These are phyloP conservation scores for Cordyceps javanica DNA, from an alignment of 2,329 filamentous ascomycete genomes.

Conservation along the genomic window DNA sequence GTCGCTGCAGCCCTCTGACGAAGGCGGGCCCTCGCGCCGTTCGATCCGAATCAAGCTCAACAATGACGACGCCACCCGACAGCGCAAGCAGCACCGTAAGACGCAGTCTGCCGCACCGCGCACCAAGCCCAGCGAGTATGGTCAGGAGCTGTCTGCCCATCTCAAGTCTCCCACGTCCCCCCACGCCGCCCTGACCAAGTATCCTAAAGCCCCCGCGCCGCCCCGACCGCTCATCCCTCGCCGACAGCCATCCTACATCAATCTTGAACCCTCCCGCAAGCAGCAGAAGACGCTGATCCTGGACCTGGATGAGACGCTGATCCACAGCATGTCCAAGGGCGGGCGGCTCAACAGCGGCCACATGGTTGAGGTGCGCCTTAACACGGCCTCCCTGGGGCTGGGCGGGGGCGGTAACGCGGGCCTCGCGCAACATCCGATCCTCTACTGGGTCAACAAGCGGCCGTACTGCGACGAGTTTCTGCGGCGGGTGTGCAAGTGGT, in stretches of 20 bases:
- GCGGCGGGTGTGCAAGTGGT: constrained; percentile 91
- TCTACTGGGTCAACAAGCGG: constrained; percentile 98
- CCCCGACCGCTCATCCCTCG: constrained; percentile 85
- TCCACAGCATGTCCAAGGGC: constrained; percentile 96
- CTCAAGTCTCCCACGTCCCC: constrained; percentile 93
- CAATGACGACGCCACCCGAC: constrained; percentile 67
- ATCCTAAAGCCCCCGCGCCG: constrained; percentile 82
- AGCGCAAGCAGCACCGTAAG: constrained; percentile 68
- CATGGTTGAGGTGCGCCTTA: constrained; percentile 96
- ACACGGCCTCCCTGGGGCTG: constrained; percentile 61
- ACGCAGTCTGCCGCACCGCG: constrained; percentile 43
- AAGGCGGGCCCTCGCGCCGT: constrained; percentile 59
- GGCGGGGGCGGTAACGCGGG: constrained; percentile 45
- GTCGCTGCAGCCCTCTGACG: constrained; percentile 53
- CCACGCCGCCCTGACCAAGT: constrained; percentile 71
- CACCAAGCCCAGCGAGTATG: constrained; percentile 35
- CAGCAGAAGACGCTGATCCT: constrained; percentile 91
- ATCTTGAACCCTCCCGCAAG: constrained; percentile 47
- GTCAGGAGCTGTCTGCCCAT: constrained; percentile 61
- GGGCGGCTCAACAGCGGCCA: constrained; percentile 93
- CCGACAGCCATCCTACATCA: constrained; percentile 81
- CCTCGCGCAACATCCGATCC: constrained; percentile 80
- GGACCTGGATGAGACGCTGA: constrained; percentile 93
- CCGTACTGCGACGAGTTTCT: constrained; percentile 96
- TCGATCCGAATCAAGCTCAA: constrained; percentile 90